phyloP scores from a whole-genome alignment of 352 stramenopile genomes.

The Phytophthora agathidicida region DNA sequence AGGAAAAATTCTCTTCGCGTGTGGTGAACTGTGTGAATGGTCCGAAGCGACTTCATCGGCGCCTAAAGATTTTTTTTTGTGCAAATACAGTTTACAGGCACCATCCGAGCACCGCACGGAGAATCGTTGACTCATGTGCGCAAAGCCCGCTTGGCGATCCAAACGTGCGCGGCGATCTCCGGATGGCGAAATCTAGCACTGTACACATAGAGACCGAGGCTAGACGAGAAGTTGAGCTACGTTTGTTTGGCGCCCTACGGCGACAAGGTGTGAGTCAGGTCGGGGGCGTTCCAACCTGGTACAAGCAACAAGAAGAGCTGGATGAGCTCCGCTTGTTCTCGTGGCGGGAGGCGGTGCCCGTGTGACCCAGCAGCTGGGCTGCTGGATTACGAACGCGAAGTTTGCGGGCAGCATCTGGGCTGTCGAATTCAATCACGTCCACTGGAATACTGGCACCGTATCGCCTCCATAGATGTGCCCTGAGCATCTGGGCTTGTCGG shows the following conservation, averaged over 20 bases:
- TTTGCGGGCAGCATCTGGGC: slow-evolving; percentile 3
- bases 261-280: slow-evolving; percentile 4
- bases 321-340: too few relatives aligned
- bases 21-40: too few relatives aligned
- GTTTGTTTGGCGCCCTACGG: slow-evolving; percentile 16
- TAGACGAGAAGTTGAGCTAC: slow-evolving; percentile 10
- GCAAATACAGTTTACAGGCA: slow-evolving; percentile 23
- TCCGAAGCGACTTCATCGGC: slow-evolving; percentile 13
- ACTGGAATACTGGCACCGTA: slow-evolving; percentile 22
- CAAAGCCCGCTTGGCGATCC: slow-evolving; percentile 23
- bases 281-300: too few relatives aligned
- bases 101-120: slow-evolving; percentile 14
- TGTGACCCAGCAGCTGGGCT: slow-evolving; percentile 23
- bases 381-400: background rate
- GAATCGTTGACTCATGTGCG: slow-evolving; percentile 16
- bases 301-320: too few relatives aligned
- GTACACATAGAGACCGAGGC: too few relatives aligned
- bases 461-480: slow-evolving; percentile 13
- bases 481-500: slow-evolving; percentile 8
- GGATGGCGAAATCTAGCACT: slow-evolving; percentile 14
- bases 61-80: slow-evolving; percentile 33
- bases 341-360: background rate
- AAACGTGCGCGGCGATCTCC: background rate
- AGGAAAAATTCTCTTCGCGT: background rate
- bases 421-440: slow-evolving; percentile 17